These are phyloP conservation scores for Aspergillus ostianus DNA, from an alignment of 495 filamentous ascomycete genomes.

Conservation along the genomic window DNA sequence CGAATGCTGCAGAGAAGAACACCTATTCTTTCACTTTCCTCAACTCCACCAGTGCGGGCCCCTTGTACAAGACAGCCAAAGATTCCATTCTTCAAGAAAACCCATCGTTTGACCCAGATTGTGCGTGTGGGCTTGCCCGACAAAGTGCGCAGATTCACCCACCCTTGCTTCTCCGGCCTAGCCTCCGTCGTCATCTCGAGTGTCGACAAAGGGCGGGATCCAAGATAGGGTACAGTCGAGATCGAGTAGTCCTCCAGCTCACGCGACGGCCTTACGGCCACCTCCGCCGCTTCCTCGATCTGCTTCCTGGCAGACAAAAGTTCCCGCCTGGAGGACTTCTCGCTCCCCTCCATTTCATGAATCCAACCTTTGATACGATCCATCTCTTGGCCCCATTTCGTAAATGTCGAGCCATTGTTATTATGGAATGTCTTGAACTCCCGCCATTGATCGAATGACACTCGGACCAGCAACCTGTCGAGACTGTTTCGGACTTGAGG, in stretches of 20 bases:
- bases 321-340: slow-evolving; percentile 75
- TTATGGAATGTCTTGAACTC: slow-evolving; percentile 72
- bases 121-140: slow-evolving; percentile 86
- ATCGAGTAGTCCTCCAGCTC: slow-evolving; percentile 91
- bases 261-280: slow-evolving; percentile 71
- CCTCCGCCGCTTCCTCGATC: slow-evolving; percentile 75
- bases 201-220: slow-evolving; percentile 65
- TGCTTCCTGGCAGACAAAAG: slow-evolving; percentile 74
- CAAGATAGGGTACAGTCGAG: slow-evolving; percentile 81
- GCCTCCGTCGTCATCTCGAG: slow-evolving; percentile 39
- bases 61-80: slow-evolving; percentile 96
- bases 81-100: slow-evolving; percentile 89
- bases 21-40: slow-evolving; percentile 94
- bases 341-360: slow-evolving; percentile 84
- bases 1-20: slow-evolving; percentile 91
- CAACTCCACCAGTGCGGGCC: slow-evolving; percentile 76
- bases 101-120: slow-evolving; percentile 88
- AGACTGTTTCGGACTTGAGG: slow-evolving; percentile 78
- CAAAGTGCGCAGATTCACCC: slow-evolving; percentile 80
- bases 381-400: slow-evolving; percentile 71
- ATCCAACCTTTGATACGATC: slow-evolving; percentile 89
- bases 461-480: slow-evolving; percentile 78
- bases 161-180: slow-evolving; percentile 82
- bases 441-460: slow-evolving; percentile 83
- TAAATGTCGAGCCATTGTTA: slow-evolving; percentile 52